Percentiles rank a stretch among this genome's conserved stretches.
Evolutionary conservation across 352 stramenopile genomes (phyloP).

Genomic region (Globisporangium spiculum): DNA sequence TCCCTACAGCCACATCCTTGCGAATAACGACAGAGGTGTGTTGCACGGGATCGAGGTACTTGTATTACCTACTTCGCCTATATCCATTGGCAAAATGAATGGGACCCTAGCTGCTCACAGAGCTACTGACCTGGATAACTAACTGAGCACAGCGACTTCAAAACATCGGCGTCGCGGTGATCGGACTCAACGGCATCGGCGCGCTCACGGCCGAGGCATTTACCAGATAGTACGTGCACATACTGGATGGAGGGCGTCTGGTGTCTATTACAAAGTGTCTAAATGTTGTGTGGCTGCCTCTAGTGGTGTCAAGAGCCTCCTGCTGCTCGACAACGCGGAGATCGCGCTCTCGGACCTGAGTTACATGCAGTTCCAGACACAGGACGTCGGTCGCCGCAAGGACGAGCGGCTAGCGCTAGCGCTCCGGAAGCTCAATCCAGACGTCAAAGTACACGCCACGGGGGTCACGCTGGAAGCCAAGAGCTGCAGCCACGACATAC

Average conservation of each 20-base stretch:
- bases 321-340: slow-evolving; percentile 28
- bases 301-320: slow-evolving; percentile 41
- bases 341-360: slow-evolving; percentile 33
- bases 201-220: slow-evolving; percentile 38
- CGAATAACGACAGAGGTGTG: slow-evolving; percentile 50
- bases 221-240: slow-evolving; percentile 33
- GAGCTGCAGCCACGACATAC: slow-evolving; percentile 5
- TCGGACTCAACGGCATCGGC: slow-evolving; percentile 46
- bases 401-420: slow-evolving; percentile 26
- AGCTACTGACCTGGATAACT: background rate
- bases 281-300: background rate
- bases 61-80: background rate
- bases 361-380: slow-evolving; percentile 29
- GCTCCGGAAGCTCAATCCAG: slow-evolving; percentile 29
- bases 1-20: slow-evolving; percentile 34
- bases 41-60: slow-evolving; percentile 37
- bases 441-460: slow-evolving; percentile 23
- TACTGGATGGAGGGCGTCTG: background rate
- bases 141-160: slow-evolving; percentile 24
- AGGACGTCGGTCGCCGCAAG: slow-evolving; percentile 31
- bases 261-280: background rate
- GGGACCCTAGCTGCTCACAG: background rate
- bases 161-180: slow-evolving; percentile 29
- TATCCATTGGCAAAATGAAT: too few relatives aligned
- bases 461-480: slow-evolving; percentile 15